A percentile compares a stretch with the other conserved stretches of the same genome.
Conservation (phyloP, 2,329 filamentous ascomycete genomes). For the Cladorrhinum sp. region DNA sequence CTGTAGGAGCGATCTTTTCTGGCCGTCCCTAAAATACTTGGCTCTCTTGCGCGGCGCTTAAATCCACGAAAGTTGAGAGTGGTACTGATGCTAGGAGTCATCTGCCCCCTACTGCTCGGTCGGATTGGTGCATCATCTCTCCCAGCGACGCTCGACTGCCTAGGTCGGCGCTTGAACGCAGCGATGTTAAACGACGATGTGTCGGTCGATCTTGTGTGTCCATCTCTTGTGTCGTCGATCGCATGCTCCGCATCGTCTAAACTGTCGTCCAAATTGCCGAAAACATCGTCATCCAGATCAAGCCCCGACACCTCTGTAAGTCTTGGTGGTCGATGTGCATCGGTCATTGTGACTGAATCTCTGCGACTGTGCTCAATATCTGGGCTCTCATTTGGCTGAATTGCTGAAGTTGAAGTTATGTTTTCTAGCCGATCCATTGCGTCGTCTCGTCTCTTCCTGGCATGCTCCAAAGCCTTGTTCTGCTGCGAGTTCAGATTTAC, state of each 20-base stretch:
- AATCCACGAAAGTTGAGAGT: slow-evolving; percentile 57
- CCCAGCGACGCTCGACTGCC: slow-evolving; percentile 50
- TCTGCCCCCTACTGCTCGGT: slow-evolving; percentile 50
- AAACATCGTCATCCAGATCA: slow-evolving; percentile 47
- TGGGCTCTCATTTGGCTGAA: slow-evolving; percentile 19
- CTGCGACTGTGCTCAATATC: slow-evolving; percentile 39
- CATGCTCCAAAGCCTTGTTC: slow-evolving; percentile 25
- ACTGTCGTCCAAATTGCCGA: slow-evolving; percentile 44
- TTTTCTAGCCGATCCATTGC: slow-evolving; percentile 39
- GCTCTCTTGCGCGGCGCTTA: slow-evolving; percentile 55
- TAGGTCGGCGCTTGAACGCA: slow-evolving; percentile 45
- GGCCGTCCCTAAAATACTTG: slow-evolving; percentile 57
- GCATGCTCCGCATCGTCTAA: slow-evolving; percentile 35
- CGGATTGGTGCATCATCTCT: slow-evolving; percentile 51
- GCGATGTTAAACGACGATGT: slow-evolving; percentile 47
- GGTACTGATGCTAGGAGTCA: slow-evolving; percentile 47
- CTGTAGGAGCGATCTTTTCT: slow-evolving; percentile 37
- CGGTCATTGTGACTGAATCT: slow-evolving; percentile 31
- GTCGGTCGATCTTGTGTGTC: slow-evolving; percentile 38
- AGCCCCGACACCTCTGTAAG: slow-evolving; percentile 44
- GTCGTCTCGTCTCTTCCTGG: slow-evolving; percentile 34
- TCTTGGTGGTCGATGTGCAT: slow-evolving; percentile 28
- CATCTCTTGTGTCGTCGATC: slow-evolving; percentile 28
- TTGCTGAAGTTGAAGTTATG: slow-evolving; percentile 29
- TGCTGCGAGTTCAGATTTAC: slow-evolving; percentile 22